Percentiles rank a stretch among this genome's conserved stretches.
Evolutionary conservation across 257 asterid genomes (phyloP).

Genomic region (Nicotiana sylvestris): DNA sequence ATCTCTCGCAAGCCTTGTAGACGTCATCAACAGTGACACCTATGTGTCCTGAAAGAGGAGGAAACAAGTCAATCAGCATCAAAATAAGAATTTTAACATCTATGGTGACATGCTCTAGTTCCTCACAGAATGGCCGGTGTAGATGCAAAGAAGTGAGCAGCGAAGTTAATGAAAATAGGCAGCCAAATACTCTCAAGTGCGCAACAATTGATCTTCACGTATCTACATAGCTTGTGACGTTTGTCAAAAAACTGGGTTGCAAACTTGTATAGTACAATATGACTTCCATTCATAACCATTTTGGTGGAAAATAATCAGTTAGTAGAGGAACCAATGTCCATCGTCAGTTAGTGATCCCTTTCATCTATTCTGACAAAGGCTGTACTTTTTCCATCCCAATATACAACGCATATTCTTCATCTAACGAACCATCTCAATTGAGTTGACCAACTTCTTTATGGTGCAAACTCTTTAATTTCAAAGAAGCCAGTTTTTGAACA

Average conservation of each 20-base stretch:
- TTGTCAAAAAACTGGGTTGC: background rate
- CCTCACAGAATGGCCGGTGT: background rate
- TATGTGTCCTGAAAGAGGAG: conserved; percentile 62
- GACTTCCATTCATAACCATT: background rate
- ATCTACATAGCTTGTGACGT: background rate
- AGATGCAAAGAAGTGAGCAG: background rate
- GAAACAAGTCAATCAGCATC: conserved; percentile 6
- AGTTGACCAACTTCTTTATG: background rate
- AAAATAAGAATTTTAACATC: conserved; percentile 1
- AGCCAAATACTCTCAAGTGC: background rate
- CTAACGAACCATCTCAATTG: background rate
- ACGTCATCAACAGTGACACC: conserved; percentile 81
- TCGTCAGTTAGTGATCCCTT: background rate
- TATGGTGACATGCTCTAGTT: background rate
- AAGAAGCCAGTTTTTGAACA: background rate
- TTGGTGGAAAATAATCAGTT: background rate
- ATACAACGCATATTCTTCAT: background rate
- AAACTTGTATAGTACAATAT: background rate
- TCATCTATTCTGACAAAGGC: background rate
- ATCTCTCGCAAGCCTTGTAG: conserved; percentile 73
- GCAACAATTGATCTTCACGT: background rate
- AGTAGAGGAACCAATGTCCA: background rate
- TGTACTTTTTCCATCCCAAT: background rate
- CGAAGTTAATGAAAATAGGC: background rate
- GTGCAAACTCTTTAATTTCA: background rate